Percentiles rank a stretch among this genome's conserved stretches.
Conservation (phyloP, 257 asterid genomes). For the Solanum paucissectum region DNA sequence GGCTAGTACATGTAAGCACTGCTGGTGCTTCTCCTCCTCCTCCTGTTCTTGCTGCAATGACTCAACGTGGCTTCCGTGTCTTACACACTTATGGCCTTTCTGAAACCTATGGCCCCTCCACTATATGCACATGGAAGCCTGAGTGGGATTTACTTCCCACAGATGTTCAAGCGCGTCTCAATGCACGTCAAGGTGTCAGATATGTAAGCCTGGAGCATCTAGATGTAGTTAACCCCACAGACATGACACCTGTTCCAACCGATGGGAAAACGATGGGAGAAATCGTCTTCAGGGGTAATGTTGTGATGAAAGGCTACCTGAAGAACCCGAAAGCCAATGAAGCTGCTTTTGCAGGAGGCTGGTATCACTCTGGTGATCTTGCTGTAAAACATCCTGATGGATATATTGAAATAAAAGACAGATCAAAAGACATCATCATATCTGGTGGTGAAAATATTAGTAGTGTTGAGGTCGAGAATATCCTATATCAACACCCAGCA, state of each 20-base stretch:
- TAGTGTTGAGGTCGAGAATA: constrained; percentile 86
- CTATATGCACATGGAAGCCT: constrained; percentile 90
- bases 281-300: constrained; percentile 74
- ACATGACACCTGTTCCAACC: constrained; percentile 56
- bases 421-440: constrained; percentile 86
- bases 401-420: constrained; percentile 70
- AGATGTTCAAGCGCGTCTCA: constrained; percentile 58
- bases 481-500: constrained; percentile 67
- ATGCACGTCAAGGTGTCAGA: constrained; percentile 77
- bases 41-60: constrained; percentile 63
- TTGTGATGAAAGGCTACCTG: constrained; percentile 84
- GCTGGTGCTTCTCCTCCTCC: constrained; percentile 99
- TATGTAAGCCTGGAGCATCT: constrained; percentile 61
- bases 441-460: constrained; percentile 95
- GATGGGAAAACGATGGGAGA: constrained; percentile 87
- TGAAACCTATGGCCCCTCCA: constrained; percentile 87
- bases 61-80: constrained; percentile 67
- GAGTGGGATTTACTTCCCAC: constrained; percentile 84
- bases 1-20: constrained; percentile 71
- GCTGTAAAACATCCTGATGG: constrained; percentile 90
- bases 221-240: constrained; percentile 50
- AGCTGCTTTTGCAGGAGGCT: constrained; percentile 69
- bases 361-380: constrained; percentile 90
- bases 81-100: constrained; percentile 91
- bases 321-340: constrained; percentile 81